Percentiles rank a stretch among this genome's conserved stretches.
Evolutionary conservation across 345 rosid genomes (phyloP).

Genomic region (Sisymbrium altissimum): DNA sequence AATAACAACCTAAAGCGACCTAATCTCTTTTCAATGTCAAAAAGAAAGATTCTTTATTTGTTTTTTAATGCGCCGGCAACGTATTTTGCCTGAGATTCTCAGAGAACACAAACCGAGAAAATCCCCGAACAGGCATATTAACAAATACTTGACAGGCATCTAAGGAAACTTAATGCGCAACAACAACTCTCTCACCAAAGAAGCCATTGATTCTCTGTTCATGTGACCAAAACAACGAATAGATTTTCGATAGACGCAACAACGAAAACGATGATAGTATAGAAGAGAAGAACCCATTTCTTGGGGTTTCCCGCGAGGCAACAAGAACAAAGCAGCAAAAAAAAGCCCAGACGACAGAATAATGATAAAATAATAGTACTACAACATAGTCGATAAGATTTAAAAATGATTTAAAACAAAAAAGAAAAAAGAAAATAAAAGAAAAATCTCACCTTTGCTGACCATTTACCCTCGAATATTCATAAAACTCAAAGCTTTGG

Average conservation of each 20-base stretch:
- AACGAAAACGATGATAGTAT: background rate
- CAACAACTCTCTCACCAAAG: constrained; percentile 12
- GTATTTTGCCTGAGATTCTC: constrained; percentile 15
- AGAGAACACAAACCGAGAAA: background rate
- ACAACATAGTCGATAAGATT: too few species aligned
- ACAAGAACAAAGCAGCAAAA: background rate
- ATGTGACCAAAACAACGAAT: constrained; percentile 6
- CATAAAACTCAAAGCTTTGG: constrained; percentile 39
- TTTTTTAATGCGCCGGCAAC: background rate
- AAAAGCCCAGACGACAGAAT: background rate
- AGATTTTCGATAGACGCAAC: background rate
- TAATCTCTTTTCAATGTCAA: constrained; percentile 8
- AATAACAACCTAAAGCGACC: background rate
- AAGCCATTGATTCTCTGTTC: constrained; percentile 4
- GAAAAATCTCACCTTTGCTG: constrained; percentile 37
- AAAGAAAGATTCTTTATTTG: background rate
- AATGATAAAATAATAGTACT: background rate
- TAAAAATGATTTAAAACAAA: background rate
- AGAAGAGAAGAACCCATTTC: background rate
- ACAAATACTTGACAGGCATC: constrained; percentile 25
- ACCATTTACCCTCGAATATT: constrained; percentile 42
- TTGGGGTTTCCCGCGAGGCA: constrained; percentile 15
- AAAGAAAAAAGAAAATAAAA: too few species aligned
- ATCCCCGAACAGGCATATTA: background rate
- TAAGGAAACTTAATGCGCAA: constrained; percentile 3